These are phyloP conservation scores for Neofusicoccum cordaticola DNA, from an alignment of 2,329 filamentous ascomycete species.

Conservation along the genomic window DNA sequence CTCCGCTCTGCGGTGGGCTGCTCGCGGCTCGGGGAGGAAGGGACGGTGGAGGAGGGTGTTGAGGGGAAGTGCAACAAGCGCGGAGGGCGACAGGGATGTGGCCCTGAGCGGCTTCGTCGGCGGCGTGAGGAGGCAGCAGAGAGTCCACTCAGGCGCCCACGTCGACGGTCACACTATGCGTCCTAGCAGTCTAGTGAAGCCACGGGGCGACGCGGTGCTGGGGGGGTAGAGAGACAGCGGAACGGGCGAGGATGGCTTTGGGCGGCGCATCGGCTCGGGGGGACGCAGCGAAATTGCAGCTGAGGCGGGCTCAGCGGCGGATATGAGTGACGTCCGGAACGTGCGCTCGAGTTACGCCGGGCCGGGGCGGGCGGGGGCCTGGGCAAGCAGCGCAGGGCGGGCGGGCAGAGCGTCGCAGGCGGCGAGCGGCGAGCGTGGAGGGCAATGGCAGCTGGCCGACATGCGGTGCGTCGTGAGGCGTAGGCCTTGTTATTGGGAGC, in stretches of 20 bases:
- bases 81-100: conserved; percentile 13
- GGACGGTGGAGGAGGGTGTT: conserved; percentile 1
- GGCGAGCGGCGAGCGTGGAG: neutral
- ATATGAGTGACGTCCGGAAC: conserved; percentile 12
- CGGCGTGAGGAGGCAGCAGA: conserved; percentile 6
- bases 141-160: conserved; percentile 6
- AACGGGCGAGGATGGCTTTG: conserved; percentile 1
- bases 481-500: conserved; percentile 7
- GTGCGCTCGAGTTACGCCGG: neutral
- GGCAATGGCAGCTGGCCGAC: neutral
- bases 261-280: conserved; percentile 8
- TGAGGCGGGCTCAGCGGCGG: conserved; percentile 1
- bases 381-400: neutral
- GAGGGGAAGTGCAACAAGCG: conserved; percentile 10
- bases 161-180: neutral
- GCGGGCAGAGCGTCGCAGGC: neutral
- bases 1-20: neutral
- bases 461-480: conserved; percentile 8
- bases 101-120: neutral
- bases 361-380: neutral
- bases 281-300: conserved; percentile 11
- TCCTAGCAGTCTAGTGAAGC: neutral
- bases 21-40: neutral
- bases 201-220: conserved; percentile 1
- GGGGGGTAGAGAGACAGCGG: conserved; percentile 7